Evolutionary conservation across 169 alveolate genomes (phyloP), one percentile per base, ranked within the genome.

Genomic region (Babesia sp.): DNA sequence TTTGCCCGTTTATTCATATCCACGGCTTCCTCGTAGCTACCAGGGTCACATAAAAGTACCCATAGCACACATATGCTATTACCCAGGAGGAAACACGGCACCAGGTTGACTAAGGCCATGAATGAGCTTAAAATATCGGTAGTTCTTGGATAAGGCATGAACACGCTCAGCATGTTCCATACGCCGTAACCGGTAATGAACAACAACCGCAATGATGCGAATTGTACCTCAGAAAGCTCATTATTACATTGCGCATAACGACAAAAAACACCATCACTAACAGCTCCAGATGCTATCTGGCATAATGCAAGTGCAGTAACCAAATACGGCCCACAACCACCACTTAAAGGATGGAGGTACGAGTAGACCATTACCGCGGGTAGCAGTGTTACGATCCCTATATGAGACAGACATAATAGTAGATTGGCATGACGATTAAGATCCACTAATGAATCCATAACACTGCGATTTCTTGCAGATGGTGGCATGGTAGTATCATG

Each of bases 231-330:
- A 11, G 29, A 22, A 28, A 54, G 7, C 45, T 79, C 83, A 20
- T 26, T 26, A 39, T 61, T 69, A 33, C 83, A 50, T 63, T 58
- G 73, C 39, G 60, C 74, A 39, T 79, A 79, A 29, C 83, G 54
- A 42, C 78, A 79, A 63, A 79, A 79, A 20, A 46, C 56, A n/a
- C 82, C 84, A 33, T 79, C 87, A 16, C 73, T 63, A 57, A 48
- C 63, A 1, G 83, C 60, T 20, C 71, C 67, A 14, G 87, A 34
- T 29, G 74, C 74, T 2, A 64, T 46, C 51, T 64, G 74, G 34
- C 59, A 64, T n/a, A 64, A 61, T n/a, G 74, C 14, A 37, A 64
- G 54, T 26, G 20, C 57, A 8, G 31, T 61, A 16, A 64, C 39
- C 36, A 37, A 2, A 18, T 16, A 48, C 18, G 54, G 51, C 11